Conservation (phyloP, 2,329 filamentous ascomycete species). For the Ophiostoma triangulosporum region DNA sequence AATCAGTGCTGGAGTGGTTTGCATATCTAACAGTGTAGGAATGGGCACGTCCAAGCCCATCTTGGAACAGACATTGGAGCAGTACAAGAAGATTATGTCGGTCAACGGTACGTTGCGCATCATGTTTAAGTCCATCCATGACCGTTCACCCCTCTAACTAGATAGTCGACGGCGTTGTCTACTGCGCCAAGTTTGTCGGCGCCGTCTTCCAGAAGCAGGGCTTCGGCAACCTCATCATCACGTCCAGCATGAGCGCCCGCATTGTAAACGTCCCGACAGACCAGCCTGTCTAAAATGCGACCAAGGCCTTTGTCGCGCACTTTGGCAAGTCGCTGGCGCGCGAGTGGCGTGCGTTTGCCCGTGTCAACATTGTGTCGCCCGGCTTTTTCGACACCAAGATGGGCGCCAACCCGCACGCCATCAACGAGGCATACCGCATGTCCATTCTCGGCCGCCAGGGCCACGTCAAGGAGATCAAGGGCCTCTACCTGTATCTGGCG, state of each 20-base stretch:
- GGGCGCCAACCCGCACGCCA: not conserved
- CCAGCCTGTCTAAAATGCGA: slow-evolving; percentile 60
- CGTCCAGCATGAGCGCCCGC: slow-evolving; percentile 63
- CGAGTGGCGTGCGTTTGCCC: not conserved
- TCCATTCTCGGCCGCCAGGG: not conserved
- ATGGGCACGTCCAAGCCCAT: not conserved
- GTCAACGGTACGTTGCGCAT: not conserved
- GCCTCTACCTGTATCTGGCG: not conserved
- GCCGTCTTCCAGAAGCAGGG: slow-evolving; percentile 25
- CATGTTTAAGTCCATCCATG: not conserved
- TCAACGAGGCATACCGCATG: not conserved
- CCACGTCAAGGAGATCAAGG: not conserved
- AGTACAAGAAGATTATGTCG: not conserved
- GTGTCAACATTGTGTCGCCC: not conserved
- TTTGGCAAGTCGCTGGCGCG: slow-evolving; percentile 1
- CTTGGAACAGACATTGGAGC: not conserved
- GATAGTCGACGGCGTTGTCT: not conserved
- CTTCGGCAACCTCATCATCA: slow-evolving; percentile 62
- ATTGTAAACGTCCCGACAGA: slow-evolving; percentile 65
- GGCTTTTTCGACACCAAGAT: not conserved
- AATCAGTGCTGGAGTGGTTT: not conserved
- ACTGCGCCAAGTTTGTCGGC: not conserved
- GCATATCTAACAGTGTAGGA: not conserved
- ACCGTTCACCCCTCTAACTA: not conserved
- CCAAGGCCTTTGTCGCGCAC: slow-evolving; percentile 36